phyloP scores from a whole-genome alignment of 1,139 yeast species.

The Suhomyces bokatorum region DNA sequence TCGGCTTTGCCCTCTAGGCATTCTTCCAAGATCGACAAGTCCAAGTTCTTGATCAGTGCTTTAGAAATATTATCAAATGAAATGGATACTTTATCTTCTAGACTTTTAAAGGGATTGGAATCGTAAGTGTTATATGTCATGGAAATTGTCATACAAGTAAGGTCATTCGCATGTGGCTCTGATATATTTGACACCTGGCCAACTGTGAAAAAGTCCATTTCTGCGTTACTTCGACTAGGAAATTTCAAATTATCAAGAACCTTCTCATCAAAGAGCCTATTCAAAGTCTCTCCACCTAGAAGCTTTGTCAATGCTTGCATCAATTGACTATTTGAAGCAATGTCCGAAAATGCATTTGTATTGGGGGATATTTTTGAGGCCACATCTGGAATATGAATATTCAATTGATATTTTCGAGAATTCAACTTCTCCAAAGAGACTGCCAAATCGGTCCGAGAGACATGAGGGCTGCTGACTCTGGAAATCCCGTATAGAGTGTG shows the following conservation, averaged over 20 bases:
- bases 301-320: constrained; percentile 14
- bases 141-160: constrained; percentile 39
- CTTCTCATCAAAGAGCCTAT: constrained; percentile 16
- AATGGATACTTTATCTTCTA: constrained; percentile 25
- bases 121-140: constrained; percentile 37
- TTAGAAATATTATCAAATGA: constrained; percentile 32
- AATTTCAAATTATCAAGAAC: constrained; percentile 17
- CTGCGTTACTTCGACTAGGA: constrained; percentile 13
- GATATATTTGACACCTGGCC: constrained; percentile 14
- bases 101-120: constrained; percentile 33
- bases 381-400: constrained; percentile 49
- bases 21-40: constrained; percentile 24
- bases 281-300: constrained; percentile 11
- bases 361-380: constrained; percentile 34
- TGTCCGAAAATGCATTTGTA: constrained; percentile 22
- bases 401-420: constrained; percentile 32
- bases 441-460: constrained; percentile 18
- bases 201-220: constrained; percentile 15
- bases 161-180: neutral
- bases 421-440: constrained; percentile 37
- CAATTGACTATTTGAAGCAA: constrained; percentile 15
- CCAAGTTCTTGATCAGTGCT: constrained; percentile 26
- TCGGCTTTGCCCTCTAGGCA: constrained; percentile 32
- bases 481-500: constrained; percentile 34
- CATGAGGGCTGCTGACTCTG: neutral